Conservation (phyloP, 192 early-diverging fungal genomes). For the Coemansia sp. region DNA sequence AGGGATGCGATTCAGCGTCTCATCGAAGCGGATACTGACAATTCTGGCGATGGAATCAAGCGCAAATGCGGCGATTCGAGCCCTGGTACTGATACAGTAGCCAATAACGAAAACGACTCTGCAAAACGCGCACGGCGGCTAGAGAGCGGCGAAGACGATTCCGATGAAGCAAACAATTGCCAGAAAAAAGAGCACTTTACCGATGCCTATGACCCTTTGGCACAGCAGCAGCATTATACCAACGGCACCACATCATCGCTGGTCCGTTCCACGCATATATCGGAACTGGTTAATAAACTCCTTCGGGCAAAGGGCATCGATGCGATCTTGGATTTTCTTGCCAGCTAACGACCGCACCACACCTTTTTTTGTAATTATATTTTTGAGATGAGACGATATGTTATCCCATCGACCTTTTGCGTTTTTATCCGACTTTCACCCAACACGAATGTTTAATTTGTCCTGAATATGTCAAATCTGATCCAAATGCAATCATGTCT, state of each 20-base stretch:
- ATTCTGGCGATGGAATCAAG: background rate
- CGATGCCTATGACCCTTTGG: background rate
- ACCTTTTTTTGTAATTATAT: no score
- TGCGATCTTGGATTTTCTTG: slow-evolving; percentile 34
- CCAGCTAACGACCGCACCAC: background rate
- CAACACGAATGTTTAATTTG: no score
- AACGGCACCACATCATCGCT: background rate
- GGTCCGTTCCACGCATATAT: slow-evolving; percentile 5
- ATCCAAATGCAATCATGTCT: no score
- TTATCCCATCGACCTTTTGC: no score
- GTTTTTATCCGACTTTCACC: no score
- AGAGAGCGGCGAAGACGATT: background rate
- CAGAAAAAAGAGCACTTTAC: background rate
- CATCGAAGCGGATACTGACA: background rate
- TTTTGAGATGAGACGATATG: background rate
- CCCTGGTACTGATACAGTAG: background rate
- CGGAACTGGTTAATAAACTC: slow-evolving; percentile 18
- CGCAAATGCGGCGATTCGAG: background rate
- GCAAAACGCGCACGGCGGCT: background rate
- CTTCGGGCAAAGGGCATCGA: slow-evolving; percentile 24
- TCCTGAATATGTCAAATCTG: no score
- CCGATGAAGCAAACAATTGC: background rate
- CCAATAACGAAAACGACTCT: background rate
- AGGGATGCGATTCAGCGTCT: background rate
- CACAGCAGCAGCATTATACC: background rate